These are phyloP conservation scores for Aspergillus fumigatiaffinis DNA, from an alignment of 2,329 filamentous ascomycete species.

Conservation along the genomic window DNA sequence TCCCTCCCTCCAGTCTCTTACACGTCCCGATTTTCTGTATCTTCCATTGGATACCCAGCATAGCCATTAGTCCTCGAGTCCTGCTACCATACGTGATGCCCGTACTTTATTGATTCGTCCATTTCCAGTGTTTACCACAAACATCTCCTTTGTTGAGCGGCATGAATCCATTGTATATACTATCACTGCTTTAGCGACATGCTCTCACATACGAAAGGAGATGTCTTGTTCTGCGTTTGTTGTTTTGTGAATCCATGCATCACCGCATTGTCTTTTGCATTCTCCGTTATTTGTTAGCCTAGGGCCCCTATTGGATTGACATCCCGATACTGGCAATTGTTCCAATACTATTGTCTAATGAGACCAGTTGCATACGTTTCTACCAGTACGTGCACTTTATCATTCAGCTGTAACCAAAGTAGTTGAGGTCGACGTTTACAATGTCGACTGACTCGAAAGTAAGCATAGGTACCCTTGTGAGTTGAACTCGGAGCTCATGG, in stretches of 20 bases:
- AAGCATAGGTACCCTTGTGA: neutral
- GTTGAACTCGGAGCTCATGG: neutral
- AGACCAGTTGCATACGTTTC: neutral
- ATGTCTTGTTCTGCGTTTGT: neutral
- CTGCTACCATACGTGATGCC: neutral
- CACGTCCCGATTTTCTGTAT: conserved; percentile 6
- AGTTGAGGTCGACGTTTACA: neutral
- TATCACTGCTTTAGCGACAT: neutral
- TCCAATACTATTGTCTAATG: neutral
- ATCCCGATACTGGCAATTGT: neutral
- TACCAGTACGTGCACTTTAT: neutral
- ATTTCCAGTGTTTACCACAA: neutral
- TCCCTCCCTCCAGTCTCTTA: neutral
- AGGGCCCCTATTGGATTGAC: neutral
- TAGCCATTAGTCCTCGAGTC: conserved; percentile 14
- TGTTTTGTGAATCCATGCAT: neutral
- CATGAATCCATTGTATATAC: conserved; percentile 1
- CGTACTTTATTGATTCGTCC: conserved; percentile 3
- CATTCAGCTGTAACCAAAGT: too few species aligned
- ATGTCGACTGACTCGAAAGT: neutral
- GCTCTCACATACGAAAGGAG: conserved; percentile 6
- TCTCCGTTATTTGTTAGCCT: neutral
- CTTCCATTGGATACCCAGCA: conserved; percentile 29
- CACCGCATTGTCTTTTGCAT: neutral
- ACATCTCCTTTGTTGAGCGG: neutral